Evolutionary conservation across 1,139 yeast genomes (phyloP).

Genomic region (Yamadazyma friedrichii): DNA sequence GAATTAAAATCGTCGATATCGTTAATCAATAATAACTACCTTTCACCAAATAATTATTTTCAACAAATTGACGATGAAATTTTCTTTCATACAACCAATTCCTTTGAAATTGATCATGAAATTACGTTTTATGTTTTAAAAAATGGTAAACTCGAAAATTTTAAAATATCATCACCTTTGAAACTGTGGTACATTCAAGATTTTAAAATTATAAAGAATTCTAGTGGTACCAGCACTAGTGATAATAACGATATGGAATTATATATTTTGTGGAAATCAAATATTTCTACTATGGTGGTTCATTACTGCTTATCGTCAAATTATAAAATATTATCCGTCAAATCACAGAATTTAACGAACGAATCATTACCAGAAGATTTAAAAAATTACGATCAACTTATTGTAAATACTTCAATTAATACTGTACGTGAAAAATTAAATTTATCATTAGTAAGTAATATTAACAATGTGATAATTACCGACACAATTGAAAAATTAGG

Average conservation of each 20-base stretch:
- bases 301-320: slow-evolving; percentile 19
- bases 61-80: slow-evolving; percentile 18
- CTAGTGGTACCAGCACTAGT: slow-evolving; percentile 12
- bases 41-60: slow-evolving; percentile 34
- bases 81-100: slow-evolving; percentile 13
- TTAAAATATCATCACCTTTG: slow-evolving; percentile 24
- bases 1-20: slow-evolving; percentile 10
- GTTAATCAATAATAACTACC: slow-evolving; percentile 14
- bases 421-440: slow-evolving; percentile 29
- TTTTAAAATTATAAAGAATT: slow-evolving; percentile 25
- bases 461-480: slow-evolving; percentile 14
- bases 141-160: slow-evolving; percentile 25
- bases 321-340: slow-evolving; percentile 17
- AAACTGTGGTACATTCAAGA: slow-evolving; percentile 53
- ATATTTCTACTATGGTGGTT: slow-evolving; percentile 48
- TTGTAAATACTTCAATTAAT: slow-evolving; percentile 41
- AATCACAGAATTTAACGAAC: not conserved
- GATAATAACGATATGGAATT: slow-evolving; percentile 11
- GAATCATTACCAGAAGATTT: slow-evolving; percentile 18
- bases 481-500: slow-evolving; percentile 22
- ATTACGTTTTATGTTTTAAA: slow-evolving; percentile 26
- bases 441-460: slow-evolving; percentile 4
- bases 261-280: slow-evolving; percentile 61
- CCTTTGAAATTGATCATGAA: slow-evolving; percentile 15
- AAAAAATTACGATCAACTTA: slow-evolving; percentile 28